These are phyloP conservation scores for Incumbomyces lentus DNA, from an alignment of 2,329 filamentous ascomycete genomes.

Conservation along the genomic window DNA sequence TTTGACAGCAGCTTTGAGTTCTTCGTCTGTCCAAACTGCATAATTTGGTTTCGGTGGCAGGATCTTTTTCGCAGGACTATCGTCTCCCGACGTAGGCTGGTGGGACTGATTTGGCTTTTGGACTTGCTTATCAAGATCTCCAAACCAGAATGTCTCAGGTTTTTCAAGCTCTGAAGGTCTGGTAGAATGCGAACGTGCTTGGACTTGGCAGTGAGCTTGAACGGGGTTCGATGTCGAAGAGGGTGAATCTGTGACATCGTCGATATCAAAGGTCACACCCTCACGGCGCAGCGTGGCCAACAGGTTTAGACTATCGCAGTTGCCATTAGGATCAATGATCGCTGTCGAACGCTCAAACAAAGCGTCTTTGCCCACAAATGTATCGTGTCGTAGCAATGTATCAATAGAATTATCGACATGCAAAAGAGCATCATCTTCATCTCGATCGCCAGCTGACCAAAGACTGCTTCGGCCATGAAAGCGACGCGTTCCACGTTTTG, in stretches of 20 bases:
- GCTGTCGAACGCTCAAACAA: constrained; percentile 10
- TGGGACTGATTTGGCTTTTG: neutral
- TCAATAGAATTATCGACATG: constrained; percentile 52
- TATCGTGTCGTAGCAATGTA: constrained; percentile 26
- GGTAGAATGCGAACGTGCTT: constrained; percentile 1
- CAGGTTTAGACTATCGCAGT: constrained; percentile 11
- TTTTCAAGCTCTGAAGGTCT: neutral
- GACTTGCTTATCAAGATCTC: neutral
- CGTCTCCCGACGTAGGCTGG: neutral
- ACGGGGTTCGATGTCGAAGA: neutral
- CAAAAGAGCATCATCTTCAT: constrained; percentile 53
- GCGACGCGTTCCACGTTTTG: constrained; percentile 25
- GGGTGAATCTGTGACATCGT: constrained; percentile 1
- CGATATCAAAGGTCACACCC: neutral
- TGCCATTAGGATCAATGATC: neutral
- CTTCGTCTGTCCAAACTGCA: constrained; percentile 49
- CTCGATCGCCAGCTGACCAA: constrained; percentile 62
- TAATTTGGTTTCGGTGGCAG: constrained; percentile 44
- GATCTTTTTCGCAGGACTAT: constrained; percentile 1
- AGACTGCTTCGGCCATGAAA: constrained; percentile 37
- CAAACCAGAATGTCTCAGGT: neutral
- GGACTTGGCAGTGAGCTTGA: neutral
- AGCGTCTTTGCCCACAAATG: constrained; percentile 17
- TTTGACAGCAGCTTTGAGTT: constrained; percentile 52
- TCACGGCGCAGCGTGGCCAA: neutral